phyloP scores from a whole-genome alignment of 1,284 basidiomycete genomes.

The Bondarzewia mesenterica region DNA sequence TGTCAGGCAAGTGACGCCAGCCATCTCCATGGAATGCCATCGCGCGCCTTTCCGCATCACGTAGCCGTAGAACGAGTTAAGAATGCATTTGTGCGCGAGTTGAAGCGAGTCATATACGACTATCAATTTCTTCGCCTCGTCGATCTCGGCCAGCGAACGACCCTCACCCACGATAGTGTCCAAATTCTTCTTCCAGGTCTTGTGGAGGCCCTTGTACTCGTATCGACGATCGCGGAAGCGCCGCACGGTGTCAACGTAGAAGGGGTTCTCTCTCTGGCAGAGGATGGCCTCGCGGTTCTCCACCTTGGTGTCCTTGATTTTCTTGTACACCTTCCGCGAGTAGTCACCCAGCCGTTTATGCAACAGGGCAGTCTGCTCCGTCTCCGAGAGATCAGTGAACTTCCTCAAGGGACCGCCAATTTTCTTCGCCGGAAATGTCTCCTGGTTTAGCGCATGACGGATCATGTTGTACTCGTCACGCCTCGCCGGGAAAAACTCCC shows the following conservation, averaged over 20 bases:
- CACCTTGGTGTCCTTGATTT: constrained; percentile 98
- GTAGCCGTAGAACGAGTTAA: constrained; percentile 99
- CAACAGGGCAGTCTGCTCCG: constrained; percentile 87
- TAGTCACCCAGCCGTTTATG: constrained; percentile 99
- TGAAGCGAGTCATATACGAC: constrained; percentile 99
- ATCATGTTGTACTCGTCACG: constrained; percentile 99
- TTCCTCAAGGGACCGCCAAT: constrained; percentile 70
- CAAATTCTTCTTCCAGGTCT: constrained; percentile 99
- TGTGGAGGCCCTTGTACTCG: constrained; percentile 98
- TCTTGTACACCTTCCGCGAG: constrained; percentile 97
- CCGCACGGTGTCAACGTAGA: constrained; percentile 98
- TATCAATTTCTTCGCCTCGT: constrained; percentile 99
- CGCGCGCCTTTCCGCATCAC: constrained; percentile 99
- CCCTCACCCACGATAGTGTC: constrained; percentile 67
- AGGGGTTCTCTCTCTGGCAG: constrained; percentile 97
- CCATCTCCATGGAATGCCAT: constrained; percentile 99
- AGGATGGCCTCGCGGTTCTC: constrained; percentile 94
- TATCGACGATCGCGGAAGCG: constrained; percentile 97
- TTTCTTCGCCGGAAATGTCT: constrained; percentile 81
- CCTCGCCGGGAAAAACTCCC: constrained; percentile 97
- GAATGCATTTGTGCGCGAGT: constrained; percentile 98
- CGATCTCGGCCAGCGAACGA: constrained; percentile 75
- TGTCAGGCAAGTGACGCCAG: constrained; percentile 97
- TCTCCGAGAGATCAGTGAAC: constrained; percentile 79
- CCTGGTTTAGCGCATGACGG: constrained; percentile 92